These are phyloP conservation scores for Cryptosporidium andersoni DNA, from an alignment of 169 alveolate species.

Conservation along the genomic window DNA sequence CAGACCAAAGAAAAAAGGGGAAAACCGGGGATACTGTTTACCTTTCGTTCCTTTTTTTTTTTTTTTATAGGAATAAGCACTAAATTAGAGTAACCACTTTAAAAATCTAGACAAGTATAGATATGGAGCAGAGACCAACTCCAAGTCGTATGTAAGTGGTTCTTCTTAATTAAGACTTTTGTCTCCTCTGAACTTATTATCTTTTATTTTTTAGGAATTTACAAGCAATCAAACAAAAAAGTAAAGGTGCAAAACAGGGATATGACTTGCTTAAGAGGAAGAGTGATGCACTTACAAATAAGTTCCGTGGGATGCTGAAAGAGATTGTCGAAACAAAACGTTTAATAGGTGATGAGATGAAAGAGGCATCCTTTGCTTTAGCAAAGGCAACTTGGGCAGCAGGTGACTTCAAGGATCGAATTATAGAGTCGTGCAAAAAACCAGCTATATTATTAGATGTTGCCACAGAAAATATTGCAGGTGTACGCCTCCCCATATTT, in stretches of 20 bases:
- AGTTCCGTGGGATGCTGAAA: slow-evolving; percentile 88
- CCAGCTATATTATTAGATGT: slow-evolving; percentile 90
- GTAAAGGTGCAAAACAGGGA: slow-evolving; percentile 91
- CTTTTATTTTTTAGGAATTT: slow-evolving; percentile 78
- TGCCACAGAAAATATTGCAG: slow-evolving; percentile 93
- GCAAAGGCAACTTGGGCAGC: slow-evolving; percentile 96
- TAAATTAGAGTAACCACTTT: too few relatives aligned
- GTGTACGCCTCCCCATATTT: slow-evolving; percentile 92
- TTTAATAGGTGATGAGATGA: slow-evolving; percentile 88
- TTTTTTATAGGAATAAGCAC: too few relatives aligned
- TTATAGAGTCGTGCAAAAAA: slow-evolving; percentile 90
- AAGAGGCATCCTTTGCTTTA: slow-evolving; percentile 88
- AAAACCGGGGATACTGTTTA: too few relatives aligned
- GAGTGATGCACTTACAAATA: slow-evolving; percentile 92
- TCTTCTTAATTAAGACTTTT: not conserved
- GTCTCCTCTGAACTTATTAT: not conserved
- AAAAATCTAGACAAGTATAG: not conserved
- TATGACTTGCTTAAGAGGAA: slow-evolving; percentile 90
- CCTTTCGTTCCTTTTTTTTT: too few relatives aligned
- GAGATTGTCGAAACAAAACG: slow-evolving; percentile 87
- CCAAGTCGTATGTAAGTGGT: slow-evolving; percentile 70
- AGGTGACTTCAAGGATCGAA: slow-evolving; percentile 88
- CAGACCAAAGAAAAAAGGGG: too few relatives aligned
- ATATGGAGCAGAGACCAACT: slow-evolving; percentile 67
- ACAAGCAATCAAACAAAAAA: slow-evolving; percentile 82